Base-by-base conservation (phyloP, 768 basidiomycete genomes). In the Hericium erinaceus region DNA sequence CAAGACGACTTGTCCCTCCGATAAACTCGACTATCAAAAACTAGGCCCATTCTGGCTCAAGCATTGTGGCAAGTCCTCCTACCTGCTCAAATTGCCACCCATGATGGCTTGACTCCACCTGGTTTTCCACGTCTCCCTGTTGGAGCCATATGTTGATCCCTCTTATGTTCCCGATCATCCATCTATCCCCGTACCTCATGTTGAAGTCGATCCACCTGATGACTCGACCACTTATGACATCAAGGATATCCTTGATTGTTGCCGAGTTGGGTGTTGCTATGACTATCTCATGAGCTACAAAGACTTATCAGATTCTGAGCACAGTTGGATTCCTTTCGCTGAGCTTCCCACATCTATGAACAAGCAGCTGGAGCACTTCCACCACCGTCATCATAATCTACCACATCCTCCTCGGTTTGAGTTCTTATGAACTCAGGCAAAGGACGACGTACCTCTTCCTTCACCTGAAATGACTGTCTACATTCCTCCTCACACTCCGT, bases 111-210 rank as follows among this genome's bases (percentile, higher is more conserved):
- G 56, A 11, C 63, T 76, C 11, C 71, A 75, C 38, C 73, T 72
- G 18, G 71, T 75, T 10, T 75, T 77, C 64, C 66, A 75, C 58
- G 66, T 67, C 24, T 73, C 70, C 5, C 72, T 73, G 33, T 66
- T 69, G 1, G 59, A 68, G 49, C 62, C 58, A 4, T 61, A 58
- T 50, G 51, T 57, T 6, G 67, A 68, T 49, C 73, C 74, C 24
- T 70, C 70, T 10, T 57, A 68, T 28, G 70, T 73, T 54, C 71
- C 69, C 40, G 44, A 65, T 12, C 69, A 69, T 44, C 57, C 68
- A 18, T 39, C 60, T 3, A 55, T 57, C 12, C 6, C 20, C 33
- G 57, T 58, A 22, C 58, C 39, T 11, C 39, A 16, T 11, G 39
- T 40, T 16, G 39, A 40, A 40, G 16, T 61, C 52, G 52, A 55